phyloP scores from a whole-genome alignment of 257 asterid species.

The Solanum ossicruentum region DNA sequence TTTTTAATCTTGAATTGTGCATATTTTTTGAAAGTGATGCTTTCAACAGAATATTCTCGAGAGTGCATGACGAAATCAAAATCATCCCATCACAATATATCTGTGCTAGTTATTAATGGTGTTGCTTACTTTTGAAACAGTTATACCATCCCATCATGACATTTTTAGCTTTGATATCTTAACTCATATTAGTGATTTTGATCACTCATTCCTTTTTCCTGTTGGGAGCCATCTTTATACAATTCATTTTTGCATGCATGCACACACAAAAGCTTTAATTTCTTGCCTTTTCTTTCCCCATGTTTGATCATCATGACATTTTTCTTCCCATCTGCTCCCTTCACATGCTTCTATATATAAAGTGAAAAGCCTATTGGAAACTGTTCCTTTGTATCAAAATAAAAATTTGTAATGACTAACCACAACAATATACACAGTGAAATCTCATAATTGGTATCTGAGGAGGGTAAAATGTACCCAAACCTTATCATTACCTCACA shows the following conservation, averaged over 20 bases:
- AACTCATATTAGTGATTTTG: not conserved
- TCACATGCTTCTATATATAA: not conserved
- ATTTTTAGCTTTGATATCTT: constrained; percentile 4
- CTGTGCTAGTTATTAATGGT: not conserved
- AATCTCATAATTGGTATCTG: no score
- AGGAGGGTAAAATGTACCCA: no score
- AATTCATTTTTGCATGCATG: constrained; percentile 40
- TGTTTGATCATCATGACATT: not conserved
- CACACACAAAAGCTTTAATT: constrained; percentile 16
- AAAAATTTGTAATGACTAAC: no score
- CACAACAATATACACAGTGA: no score
- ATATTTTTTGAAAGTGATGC: no score
- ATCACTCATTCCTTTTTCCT: not conserved
- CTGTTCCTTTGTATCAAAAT: not conserved
- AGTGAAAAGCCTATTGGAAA: not conserved
- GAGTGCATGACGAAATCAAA: not conserved
- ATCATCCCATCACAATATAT: not conserved
- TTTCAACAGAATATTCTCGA: not conserved
- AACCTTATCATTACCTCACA: no score
- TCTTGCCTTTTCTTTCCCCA: constrained; percentile 3
- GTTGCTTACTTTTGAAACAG: constrained; percentile 22
- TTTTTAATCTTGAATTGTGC: no score
- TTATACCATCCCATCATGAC: constrained; percentile 42
- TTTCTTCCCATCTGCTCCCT: not conserved
- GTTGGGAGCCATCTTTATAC: constrained; percentile 5